Base-by-base conservation (phyloP, 1,284 basidiomycete species). In the Apiotrichum mycotoxinovorans region DNA sequence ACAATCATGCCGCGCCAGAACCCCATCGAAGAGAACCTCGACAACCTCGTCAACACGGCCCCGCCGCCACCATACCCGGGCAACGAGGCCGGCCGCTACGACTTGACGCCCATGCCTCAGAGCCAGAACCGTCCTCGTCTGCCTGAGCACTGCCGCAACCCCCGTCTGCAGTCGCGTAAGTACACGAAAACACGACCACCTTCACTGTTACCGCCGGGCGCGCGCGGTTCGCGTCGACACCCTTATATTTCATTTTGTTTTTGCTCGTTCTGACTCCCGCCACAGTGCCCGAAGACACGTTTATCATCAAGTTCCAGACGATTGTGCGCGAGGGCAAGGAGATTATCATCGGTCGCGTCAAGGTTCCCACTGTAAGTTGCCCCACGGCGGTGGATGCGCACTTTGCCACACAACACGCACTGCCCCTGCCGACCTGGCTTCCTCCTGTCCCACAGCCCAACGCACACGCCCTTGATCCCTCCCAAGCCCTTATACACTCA, bases 261-360 rank as follows among this genome's bases (percentile, higher is more conserved):
- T 17, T 9, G 4, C 8, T 33, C 12, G 18, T 35, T 14, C 46
- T 35, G n/a, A 35, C 46, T 18, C 18, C 9, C 17, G 25, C 11
- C 20, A 25, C 54, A 72, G 73, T 73, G 25, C 69, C 73, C 47
- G 71, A 70, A 17, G 77, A 76, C 48, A 64, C 65, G 23, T 61
- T 64, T 17, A 67, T 76, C 37, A 88, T 91, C 64, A 91, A 91
- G 78, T 89, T 89, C 71, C 89, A 90, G 79, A 85, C 88, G 52
- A 84, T 91, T 58, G 85, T 84, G 68, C 85, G 88, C 57, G 87
- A 91, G 69, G 86, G 85, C 23, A 83, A 85, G 72, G 86, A 91
- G 78, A 91, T 94, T 67, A 83, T 91, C 58, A 90, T 92, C 57
- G 95, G 92, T 11, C 82, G 95, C 61, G 83, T 98, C 78, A 98